Conservation (phyloP, 192 early-diverging fungal species). For the Gaertneriomyces sp. region DNA sequence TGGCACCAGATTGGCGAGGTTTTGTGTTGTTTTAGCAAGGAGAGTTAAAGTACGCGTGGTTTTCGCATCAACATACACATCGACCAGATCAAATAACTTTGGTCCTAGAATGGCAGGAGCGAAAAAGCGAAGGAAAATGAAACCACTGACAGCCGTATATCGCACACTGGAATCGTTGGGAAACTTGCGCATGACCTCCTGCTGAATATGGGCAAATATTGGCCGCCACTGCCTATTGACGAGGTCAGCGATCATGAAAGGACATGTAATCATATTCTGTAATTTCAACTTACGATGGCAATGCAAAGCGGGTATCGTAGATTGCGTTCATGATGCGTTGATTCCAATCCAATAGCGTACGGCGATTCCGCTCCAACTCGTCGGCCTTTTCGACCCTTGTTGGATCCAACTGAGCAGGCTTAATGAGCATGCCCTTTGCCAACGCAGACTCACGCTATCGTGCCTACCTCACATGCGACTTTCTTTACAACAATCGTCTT, state of each 20-base stretch:
- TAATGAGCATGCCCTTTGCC: background rate
- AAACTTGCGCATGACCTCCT: conserved; percentile 17
- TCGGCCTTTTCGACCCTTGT: conserved; percentile 19
- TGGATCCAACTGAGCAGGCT: conserved; percentile 20
- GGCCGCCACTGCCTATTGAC: conserved; percentile 15
- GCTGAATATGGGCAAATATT: conserved; percentile 18
- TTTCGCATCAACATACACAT: conserved; percentile 33
- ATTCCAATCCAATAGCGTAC: conserved; percentile 7
- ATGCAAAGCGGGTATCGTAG: conserved; percentile 18
- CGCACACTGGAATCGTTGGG: conserved; percentile 18
- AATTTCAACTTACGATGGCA: conserved; percentile 18
- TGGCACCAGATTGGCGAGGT: conserved; percentile 39
- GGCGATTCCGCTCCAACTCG: conserved; percentile 10
- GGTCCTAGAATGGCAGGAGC: conserved; percentile 44
- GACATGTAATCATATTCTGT: background rate
- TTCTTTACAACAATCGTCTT: conserved; percentile 23
- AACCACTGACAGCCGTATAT: conserved; percentile 45
- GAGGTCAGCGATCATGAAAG: background rate
- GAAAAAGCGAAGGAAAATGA: conserved; percentile 54
- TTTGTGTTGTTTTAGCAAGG: conserved; percentile 44
- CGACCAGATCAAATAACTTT: conserved; percentile 27
- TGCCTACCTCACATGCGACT: conserved; percentile 18
- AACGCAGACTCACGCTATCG: background rate
- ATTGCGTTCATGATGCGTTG: conserved; percentile 19
- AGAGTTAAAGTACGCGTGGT: conserved; percentile 36